phyloP scores from a whole-genome alignment of 1,284 basidiomycete species.

The Marasmius tenuissimus region DNA sequence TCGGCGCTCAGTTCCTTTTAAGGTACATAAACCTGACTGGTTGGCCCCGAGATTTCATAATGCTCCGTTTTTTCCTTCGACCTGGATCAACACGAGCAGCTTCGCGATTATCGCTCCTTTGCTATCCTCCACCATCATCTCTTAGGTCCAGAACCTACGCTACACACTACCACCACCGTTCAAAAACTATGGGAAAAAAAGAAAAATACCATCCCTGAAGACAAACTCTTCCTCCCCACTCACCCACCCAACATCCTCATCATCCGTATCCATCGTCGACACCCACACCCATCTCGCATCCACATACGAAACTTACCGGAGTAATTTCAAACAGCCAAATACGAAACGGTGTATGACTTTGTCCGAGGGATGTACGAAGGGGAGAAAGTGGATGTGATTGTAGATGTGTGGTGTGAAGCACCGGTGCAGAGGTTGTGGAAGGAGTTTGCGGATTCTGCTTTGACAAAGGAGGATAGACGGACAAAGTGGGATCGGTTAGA shows the following conservation, averaged over 20 bases:
- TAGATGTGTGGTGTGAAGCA: conserved; percentile 85
- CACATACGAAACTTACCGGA: conserved; percentile 62
- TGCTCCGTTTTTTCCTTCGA: no score
- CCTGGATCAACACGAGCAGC: no score
- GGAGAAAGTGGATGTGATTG: conserved; percentile 59
- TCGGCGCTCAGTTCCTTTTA: no score
- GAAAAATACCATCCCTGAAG: not conserved
- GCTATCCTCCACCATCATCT: no score
- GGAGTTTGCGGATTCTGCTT: conserved; percentile 71
- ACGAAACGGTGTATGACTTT: conserved; percentile 61
- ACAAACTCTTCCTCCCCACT: conserved; percentile 13
- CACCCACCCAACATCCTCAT: conserved; percentile 25
- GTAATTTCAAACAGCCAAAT: conserved; percentile 54
- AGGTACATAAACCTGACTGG: no score
- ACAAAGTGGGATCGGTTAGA: conserved; percentile 61
- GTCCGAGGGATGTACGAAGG: conserved; percentile 58
- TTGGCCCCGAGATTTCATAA: no score
- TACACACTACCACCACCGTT: no score
- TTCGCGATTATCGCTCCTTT: no score
- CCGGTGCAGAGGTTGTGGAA: conserved; percentile 62
- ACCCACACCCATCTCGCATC: conserved; percentile 79
- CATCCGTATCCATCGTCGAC: conserved; percentile 50
- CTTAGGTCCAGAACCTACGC: no score
- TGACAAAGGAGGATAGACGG: conserved; percentile 46
- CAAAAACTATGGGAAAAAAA: no score